These are phyloP conservation scores for Acorus calamus DNA, from an alignment of 106 monocot species.

Conservation along the genomic window DNA sequence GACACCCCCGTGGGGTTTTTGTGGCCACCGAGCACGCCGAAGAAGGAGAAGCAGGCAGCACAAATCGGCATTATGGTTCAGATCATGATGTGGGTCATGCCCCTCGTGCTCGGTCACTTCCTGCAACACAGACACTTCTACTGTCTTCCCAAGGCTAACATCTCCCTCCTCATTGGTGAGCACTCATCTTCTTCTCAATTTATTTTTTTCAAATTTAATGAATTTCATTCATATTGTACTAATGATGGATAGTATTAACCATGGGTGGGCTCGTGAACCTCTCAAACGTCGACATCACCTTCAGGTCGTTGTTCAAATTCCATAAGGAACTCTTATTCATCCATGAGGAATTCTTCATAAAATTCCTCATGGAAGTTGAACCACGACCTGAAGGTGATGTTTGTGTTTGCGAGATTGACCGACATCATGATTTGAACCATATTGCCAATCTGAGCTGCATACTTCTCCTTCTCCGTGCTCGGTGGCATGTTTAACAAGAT, in stretches of 20 bases:
- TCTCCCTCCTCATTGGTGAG: conserved; percentile 82
- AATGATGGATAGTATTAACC: conserved; percentile 59
- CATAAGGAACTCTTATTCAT: no score
- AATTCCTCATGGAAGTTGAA: conserved; percentile 84
- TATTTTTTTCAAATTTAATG: not conserved
- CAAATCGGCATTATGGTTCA: conserved; percentile 80
- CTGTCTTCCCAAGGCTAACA: conserved; percentile 90
- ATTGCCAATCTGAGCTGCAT: conserved; percentile 84
- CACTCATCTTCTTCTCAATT: not conserved
- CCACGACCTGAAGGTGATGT: no score
- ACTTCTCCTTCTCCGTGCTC: conserved; percentile 80
- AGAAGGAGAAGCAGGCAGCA: conserved; percentile 88
- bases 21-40: conserved; percentile 6
- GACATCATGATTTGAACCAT: conserved; percentile 94
- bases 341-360: conserved; percentile 97
- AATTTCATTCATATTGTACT: conserved; percentile 1
- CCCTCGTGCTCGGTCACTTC: conserved; percentile 79
- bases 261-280: conserved; percentile 85
- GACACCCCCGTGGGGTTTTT: no score
- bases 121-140: conserved; percentile 76
- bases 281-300: conserved; percentile 71
- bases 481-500: no score
- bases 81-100: conserved; percentile 91
- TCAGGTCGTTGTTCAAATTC: conserved; percentile 91
- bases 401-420: no score